Evolutionary conservation across 2,329 filamentous ascomycete genomes (phyloP), one percentile per base, ranked within the genome.

Genomic region (Pseudogymnoascus sp.): DNA sequence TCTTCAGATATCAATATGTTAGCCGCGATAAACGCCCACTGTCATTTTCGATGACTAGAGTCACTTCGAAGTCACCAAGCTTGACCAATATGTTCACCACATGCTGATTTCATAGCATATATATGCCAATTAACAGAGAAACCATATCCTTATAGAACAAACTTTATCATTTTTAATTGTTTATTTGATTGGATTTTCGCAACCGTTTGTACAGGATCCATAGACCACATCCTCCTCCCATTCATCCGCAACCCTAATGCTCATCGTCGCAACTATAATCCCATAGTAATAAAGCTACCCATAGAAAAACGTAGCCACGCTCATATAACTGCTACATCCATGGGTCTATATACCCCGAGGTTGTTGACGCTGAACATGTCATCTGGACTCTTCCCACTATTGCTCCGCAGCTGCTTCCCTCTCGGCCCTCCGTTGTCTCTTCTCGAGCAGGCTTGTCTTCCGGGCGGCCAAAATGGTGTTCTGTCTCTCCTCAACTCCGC

Each of bases 401-500:
- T 72, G 72, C 65, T 73, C 72, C 71, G 75, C 77, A 70, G 77
- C 75, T n/a, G 75, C 83, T 73, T 89, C 85, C 64, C 85, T 79
- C 75, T 87, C 83, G 65, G 87, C 87, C 75, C 88, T 87, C 77
- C 91, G 83, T 76, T 87, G 87, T 75, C 95, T 83, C 87, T 97
- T 97, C 80, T 96, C 93, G 64, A 97, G 80, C 69, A 99, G 82
- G 63, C 82, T 77, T 69, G 89, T 83, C 81, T 92, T 93, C 74
- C 93, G 87, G 74, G 93, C 89, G 68, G 82, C 80, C 65, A 99
- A 80, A 67, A 92, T 83, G 68, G 85, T 84, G 69, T 88, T 83
- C 78, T 97, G 93, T 75, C 87, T 83, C 73, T 90, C 81, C 77
- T 97, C 91, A 64, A 97, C 90, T 67, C 91, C 90, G 80, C 93